Conservation (phyloP, 2,329 filamentous ascomycete genomes). For the Madurella fahalii region DNA sequence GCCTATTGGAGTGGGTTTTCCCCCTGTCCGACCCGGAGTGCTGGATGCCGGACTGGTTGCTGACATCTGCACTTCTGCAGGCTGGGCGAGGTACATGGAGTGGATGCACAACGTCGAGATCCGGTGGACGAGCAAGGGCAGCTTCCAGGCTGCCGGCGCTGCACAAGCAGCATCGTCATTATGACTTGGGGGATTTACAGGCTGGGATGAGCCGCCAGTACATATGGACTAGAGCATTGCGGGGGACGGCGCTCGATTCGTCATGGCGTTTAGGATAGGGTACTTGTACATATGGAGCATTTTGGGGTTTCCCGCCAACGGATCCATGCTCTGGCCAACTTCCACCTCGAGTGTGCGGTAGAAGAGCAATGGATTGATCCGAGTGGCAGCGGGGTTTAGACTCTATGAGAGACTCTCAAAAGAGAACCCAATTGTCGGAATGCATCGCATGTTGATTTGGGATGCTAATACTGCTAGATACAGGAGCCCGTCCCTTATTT, state of each 20-base stretch:
- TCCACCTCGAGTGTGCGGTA: too few relatives aligned
- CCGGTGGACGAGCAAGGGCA: conserved; percentile 56
- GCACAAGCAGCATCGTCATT: conserved; percentile 57
- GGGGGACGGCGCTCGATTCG: not conserved
- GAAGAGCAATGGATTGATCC: too few relatives aligned
- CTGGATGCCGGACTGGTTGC: not conserved
- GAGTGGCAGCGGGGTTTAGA: too few relatives aligned
- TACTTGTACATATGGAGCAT: conserved; percentile 6
- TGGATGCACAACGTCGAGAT: conserved; percentile 85
- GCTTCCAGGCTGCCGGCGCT: conserved; percentile 60
- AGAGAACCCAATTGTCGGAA: not conserved
- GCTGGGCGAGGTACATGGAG: conserved; percentile 90
- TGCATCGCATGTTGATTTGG: not conserved
- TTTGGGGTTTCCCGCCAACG: not conserved
- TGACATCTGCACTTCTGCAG: conserved; percentile 42
- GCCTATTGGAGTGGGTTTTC: conserved; percentile 84
- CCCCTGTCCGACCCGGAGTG: not conserved
- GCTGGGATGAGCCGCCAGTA: conserved; percentile 13
- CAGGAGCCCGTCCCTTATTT: not conserved
- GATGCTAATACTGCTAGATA: conserved; percentile 5
- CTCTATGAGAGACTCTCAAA: too few relatives aligned
- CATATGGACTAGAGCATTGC: conserved; percentile 7
- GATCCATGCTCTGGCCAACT: not conserved
- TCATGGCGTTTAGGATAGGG: conserved; percentile 16
- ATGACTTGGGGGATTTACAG: conserved; percentile 31